Conservation (phyloP, 148 eudicot species). For the Fagopyrum tataricum region DNA sequence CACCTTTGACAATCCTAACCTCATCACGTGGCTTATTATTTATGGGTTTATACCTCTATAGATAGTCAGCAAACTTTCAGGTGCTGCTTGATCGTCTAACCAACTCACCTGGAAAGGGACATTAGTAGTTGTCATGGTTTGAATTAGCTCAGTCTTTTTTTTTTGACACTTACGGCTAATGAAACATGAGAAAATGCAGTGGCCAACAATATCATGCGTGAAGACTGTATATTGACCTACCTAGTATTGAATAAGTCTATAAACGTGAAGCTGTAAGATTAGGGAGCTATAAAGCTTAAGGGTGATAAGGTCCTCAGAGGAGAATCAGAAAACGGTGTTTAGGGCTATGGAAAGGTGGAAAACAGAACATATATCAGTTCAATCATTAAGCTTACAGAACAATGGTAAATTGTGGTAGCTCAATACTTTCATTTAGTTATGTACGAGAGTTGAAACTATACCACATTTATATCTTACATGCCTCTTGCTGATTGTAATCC, state of each 20-base stretch:
- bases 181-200: background rate
- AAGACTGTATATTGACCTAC: background rate
- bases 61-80: background rate
- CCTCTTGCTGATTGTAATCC: constrained; percentile 2
- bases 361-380: background rate
- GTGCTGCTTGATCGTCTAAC: background rate
- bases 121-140: background rate
- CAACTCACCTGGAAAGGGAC: background rate
- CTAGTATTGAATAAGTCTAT: background rate
- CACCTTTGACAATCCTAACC: background rate
- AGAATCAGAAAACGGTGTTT: background rate
- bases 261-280: background rate
- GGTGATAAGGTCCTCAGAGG: background rate
- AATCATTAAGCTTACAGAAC: background rate
- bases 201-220: background rate
- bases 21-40: background rate
- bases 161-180: background rate
- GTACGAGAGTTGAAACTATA: background rate
- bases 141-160: background rate
- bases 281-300: background rate
- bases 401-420: background rate
- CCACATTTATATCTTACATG: background rate
- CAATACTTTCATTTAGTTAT: background rate
- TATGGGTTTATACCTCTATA: background rate
- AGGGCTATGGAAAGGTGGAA: background rate